These are phyloP conservation scores for Lichtheimia ramosa DNA, from an alignment of 371 early-diverging fungal genomes.

Conservation along the genomic window DNA sequence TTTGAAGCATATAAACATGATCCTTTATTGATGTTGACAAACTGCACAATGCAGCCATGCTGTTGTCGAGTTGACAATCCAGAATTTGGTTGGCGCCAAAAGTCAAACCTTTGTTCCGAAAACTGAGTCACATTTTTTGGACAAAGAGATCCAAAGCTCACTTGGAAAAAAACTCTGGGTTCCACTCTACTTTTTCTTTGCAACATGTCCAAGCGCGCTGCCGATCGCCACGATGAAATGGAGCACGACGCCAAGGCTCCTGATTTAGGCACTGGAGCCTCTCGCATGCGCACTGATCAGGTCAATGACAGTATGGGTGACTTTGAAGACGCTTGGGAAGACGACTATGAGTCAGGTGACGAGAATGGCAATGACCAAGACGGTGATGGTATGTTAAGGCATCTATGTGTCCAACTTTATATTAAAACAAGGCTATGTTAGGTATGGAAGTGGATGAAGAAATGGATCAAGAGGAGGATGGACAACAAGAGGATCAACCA, in stretches of 20 bases:
- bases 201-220: slow-evolving; percentile 61
- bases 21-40: too few relatives aligned
- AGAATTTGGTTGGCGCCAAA: too few relatives aligned
- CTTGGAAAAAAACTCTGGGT: not conserved
- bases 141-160: too few relatives aligned
- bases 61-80: too few relatives aligned
- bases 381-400: slow-evolving; percentile 39
- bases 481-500: slow-evolving; percentile 43
- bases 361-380: slow-evolving; percentile 56
- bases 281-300: slow-evolving; percentile 24
- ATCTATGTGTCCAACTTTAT: not conserved
- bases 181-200: not conserved
- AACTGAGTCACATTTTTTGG: too few relatives aligned
- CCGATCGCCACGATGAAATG: slow-evolving; percentile 54
- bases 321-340: slow-evolving; percentile 96
- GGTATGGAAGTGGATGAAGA: slow-evolving; percentile 65
- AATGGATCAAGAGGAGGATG: slow-evolving; percentile 52
- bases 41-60: too few relatives aligned
- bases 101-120: too few relatives aligned
- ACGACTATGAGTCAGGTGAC: slow-evolving; percentile 80
- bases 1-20: too few relatives aligned
- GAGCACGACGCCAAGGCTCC: slow-evolving; percentile 31
- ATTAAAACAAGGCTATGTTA: not conserved
- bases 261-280: slow-evolving; percentile 37
- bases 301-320: slow-evolving; percentile 87